phyloP scores from a whole-genome alignment of 1,284 basidiomycete genomes.

The Boletus hoseneyae region DNA sequence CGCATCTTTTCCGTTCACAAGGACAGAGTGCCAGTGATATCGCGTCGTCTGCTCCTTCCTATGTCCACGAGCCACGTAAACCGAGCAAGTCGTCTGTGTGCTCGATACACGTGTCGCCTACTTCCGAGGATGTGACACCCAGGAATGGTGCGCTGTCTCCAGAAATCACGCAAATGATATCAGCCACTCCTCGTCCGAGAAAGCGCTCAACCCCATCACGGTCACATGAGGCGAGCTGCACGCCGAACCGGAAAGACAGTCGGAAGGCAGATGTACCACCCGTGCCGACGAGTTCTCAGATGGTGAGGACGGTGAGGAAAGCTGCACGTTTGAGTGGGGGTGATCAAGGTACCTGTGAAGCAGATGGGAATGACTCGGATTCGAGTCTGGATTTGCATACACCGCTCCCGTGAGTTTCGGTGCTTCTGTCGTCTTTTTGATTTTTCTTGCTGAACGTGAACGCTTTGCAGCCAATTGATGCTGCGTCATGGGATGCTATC shows the following conservation, averaged over 20 bases:
- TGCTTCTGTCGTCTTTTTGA: too few species aligned
- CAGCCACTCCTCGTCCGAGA: slow-evolving; percentile 28
- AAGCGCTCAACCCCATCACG: slow-evolving; percentile 23
- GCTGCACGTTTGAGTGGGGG: neutral
- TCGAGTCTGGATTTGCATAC: slow-evolving; percentile 76
- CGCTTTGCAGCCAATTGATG: slow-evolving; percentile 58
- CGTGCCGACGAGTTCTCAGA: slow-evolving; percentile 9
- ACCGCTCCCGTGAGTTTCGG: slow-evolving; percentile 64
- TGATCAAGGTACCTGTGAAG: slow-evolving; percentile 1
- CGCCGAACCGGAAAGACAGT: slow-evolving; percentile 16
- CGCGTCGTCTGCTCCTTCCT: slow-evolving; percentile 10
- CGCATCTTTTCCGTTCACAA: slow-evolving; percentile 22
- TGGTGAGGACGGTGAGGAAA: neutral
- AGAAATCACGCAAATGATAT: slow-evolving; percentile 32
- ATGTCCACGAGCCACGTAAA: slow-evolving; percentile 26
- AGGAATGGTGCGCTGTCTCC: slow-evolving; percentile 27
- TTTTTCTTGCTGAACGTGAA: neutral
- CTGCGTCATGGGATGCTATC: slow-evolving; percentile 71
- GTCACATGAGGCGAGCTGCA: slow-evolving; percentile 22
- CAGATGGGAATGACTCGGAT: slow-evolving; percentile 43
- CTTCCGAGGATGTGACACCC: slow-evolving; percentile 3
- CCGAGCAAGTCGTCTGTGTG: slow-evolving; percentile 17
- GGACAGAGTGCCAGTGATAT: slow-evolving; percentile 7
- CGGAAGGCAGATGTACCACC: slow-evolving; percentile 11
- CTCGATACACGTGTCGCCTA: slow-evolving; percentile 12